A percentile compares a stretch with the other conserved stretches of the same genome.
These are phyloP conservation scores for Colletotrichum acutatum DNA, from an alignment of 2,329 filamentous ascomycete genomes.

Conservation along the genomic window DNA sequence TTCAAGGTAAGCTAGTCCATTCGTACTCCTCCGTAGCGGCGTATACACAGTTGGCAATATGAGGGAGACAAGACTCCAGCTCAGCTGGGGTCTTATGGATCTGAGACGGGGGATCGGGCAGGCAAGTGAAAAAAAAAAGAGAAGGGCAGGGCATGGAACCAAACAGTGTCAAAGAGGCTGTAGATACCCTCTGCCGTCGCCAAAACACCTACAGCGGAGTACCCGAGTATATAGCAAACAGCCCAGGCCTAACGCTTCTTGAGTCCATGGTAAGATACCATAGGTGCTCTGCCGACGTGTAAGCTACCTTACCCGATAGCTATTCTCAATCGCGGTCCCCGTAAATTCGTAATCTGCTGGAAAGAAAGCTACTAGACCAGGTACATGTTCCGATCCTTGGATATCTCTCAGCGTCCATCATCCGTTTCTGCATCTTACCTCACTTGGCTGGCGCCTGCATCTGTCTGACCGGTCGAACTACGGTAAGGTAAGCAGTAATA, in stretches of 20 bases:
- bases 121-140: neutral
- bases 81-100: neutral
- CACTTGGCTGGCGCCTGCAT: constrained; percentile 22
- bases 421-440: constrained; percentile 15
- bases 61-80: neutral
- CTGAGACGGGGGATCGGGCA: neutral
- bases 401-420: neutral
- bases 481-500: neutral
- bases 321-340: neutral
- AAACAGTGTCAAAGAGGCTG: neutral
- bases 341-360: neutral
- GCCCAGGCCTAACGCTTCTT: neutral
- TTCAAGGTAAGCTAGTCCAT: neutral
- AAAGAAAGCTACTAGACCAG: neutral
- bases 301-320: neutral
- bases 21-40: neutral
- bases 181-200: neutral
- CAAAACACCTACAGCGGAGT: neutral
- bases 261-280: neutral
- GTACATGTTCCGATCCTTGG: neutral
- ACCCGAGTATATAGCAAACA: neutral
- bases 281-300: neutral
- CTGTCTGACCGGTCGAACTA: constrained; percentile 9
- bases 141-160: neutral
- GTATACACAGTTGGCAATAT: neutral